Conservation (phyloP, 805 yeast species). For the Scheffersomyces stipitis region DNA sequence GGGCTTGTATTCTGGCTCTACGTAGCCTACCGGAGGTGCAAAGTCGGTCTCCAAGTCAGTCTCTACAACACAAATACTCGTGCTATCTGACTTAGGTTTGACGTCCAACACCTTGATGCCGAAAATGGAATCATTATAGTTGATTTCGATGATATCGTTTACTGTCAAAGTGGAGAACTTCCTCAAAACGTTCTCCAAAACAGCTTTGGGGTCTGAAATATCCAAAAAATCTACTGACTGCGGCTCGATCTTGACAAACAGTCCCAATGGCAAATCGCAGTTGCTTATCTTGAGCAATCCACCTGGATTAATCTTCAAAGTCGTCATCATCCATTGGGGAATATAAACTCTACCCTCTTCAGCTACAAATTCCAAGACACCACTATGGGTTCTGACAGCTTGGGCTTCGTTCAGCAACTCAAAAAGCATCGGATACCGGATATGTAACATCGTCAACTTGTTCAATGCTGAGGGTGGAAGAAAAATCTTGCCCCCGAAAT, state of each 20-base stretch:
- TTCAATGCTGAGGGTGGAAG: constrained; percentile 91
- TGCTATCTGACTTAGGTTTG: constrained; percentile 65
- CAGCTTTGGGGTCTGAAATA: constrained; percentile 95
- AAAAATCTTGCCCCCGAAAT: constrained; percentile 94
- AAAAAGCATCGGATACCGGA: constrained; percentile 95
- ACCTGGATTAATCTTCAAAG: constrained; percentile 73
- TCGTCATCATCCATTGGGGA: constrained; percentile 96
- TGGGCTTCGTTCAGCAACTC: constrained; percentile 69
- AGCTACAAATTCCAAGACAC: constrained; percentile 94
- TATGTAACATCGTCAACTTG: constrained; percentile 84
- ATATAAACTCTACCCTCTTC: constrained; percentile 95
- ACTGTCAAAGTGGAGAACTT: constrained; percentile 86
- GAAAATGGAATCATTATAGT: constrained; percentile 76
- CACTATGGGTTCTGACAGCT: constrained; percentile 71
- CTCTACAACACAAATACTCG: constrained; percentile 91
- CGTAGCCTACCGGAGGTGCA: constrained; percentile 98
- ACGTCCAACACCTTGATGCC: constrained; percentile 84
- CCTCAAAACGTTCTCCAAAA: constrained; percentile 85
- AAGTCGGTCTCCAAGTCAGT: constrained; percentile 96
- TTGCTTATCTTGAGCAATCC: constrained; percentile 72
- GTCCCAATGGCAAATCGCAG: constrained; percentile 81
- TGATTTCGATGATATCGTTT: constrained; percentile 79
- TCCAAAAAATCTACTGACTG: constrained; percentile 92
- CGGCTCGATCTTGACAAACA: constrained; percentile 90
- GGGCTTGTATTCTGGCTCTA: constrained; percentile 74